Percentiles rank a stretch among this genome's conserved stretches.
Evolutionary conservation across 176 grass and related monocot genomes (phyloP).

Genomic region (Otatea glauca): DNA sequence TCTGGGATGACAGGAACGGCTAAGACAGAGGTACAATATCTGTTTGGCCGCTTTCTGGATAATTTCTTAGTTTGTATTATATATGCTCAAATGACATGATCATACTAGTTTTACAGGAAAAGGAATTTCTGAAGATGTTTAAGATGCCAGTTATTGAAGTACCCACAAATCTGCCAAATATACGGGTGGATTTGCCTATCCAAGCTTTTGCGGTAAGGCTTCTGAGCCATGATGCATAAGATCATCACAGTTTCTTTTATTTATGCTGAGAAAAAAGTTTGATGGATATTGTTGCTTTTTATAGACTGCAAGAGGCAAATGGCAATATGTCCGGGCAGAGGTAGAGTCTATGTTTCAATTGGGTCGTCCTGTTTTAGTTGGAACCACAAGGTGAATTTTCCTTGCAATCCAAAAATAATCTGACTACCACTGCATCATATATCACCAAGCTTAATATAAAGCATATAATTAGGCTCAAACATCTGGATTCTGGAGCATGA

Average conservation of each 20-base stretch:
- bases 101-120: constrained; percentile 69
- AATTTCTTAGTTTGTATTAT: neutral
- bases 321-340: constrained; percentile 85
- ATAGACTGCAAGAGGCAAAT: constrained; percentile 93
- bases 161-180: constrained; percentile 93
- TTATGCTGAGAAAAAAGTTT: constrained; percentile 28
- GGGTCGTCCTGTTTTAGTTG: constrained; percentile 94
- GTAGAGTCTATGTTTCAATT: constrained; percentile 84
- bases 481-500: constrained; percentile 3
- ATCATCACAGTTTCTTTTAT: neutral
- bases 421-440: too few relatives aligned
- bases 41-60: constrained; percentile 39
- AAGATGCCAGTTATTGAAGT: constrained; percentile 96
- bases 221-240: constrained; percentile 8
- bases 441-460: too few relatives aligned
- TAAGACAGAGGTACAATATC: constrained; percentile 83
- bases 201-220: constrained; percentile 93
- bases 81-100: constrained; percentile 24
- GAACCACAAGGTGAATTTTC: constrained; percentile 79
- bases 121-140: constrained; percentile 98
- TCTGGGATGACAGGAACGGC: constrained; percentile 98
- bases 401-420: too few relatives aligned
- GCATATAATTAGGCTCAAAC: neutral
- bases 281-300: constrained; percentile 39
- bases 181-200: constrained; percentile 84